These are phyloP conservation scores for Zarea fungicola DNA, from an alignment of 2,329 filamentous ascomycete species.

Conservation along the genomic window DNA sequence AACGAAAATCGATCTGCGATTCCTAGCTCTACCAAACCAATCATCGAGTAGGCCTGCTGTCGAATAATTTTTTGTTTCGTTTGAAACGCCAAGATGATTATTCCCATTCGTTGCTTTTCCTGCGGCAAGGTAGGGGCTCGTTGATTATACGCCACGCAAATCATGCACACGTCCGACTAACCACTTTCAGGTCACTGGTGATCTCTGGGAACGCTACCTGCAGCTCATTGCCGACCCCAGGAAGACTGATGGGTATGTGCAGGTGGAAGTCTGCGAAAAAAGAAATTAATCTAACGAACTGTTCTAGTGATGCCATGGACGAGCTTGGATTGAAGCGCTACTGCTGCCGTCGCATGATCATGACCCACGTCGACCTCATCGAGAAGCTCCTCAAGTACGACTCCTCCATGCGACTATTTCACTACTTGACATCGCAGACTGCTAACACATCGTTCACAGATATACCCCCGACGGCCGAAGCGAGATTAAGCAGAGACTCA, in stretches of 20 bases:
- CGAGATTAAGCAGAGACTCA: slow-evolving; percentile 14
- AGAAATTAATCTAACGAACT: slow-evolving; percentile 28
- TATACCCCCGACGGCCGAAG: slow-evolving; percentile 56
- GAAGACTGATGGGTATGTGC: slow-evolving; percentile 69
- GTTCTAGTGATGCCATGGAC: slow-evolving; percentile 84
- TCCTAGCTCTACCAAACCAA: not conserved
- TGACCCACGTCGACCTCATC: slow-evolving; percentile 98
- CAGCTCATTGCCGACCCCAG: slow-evolving; percentile 72
- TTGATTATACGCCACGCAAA: slow-evolving; percentile 6
- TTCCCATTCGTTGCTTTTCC: slow-evolving; percentile 96
- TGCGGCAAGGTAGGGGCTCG: slow-evolving; percentile 78
- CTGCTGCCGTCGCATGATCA: slow-evolving; percentile 98
- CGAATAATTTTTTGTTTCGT: not conserved
- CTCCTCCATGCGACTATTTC: not conserved
- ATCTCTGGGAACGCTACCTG: slow-evolving; percentile 95
- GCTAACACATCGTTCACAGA: slow-evolving; percentile 28
- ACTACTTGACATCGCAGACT: not conserved
- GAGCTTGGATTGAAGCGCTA: slow-evolving; percentile 89
- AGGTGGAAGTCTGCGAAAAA: too few relatives aligned
- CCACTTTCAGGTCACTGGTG: slow-evolving; percentile 73
- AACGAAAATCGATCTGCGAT: not conserved
- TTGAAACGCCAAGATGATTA: slow-evolving; percentile 72
- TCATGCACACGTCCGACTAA: slow-evolving; percentile 25
- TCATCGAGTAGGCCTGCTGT: too few relatives aligned
- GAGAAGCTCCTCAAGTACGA: slow-evolving; percentile 92